These are phyloP conservation scores for Macrolepiota fuliginosa DNA, from an alignment of 768 basidiomycete species.

Conservation along the genomic window DNA sequence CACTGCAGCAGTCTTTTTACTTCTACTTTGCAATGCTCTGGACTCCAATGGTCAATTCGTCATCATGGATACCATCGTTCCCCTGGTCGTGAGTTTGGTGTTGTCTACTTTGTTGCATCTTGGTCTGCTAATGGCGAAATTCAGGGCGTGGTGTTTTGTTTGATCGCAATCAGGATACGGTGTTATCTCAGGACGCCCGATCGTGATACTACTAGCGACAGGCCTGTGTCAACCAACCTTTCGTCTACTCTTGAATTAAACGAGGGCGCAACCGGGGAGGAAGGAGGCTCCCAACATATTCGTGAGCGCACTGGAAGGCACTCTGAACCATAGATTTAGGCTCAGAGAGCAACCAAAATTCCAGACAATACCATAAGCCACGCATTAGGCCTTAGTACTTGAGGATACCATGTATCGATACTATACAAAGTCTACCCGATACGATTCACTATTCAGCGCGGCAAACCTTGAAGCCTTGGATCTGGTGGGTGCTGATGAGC, in stretches of 20 bases:
- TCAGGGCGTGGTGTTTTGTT: constrained; percentile 4
- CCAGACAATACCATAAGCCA: too few species aligned
- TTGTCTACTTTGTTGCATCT: neutral
- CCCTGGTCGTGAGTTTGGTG: neutral
- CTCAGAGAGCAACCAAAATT: too few species aligned
- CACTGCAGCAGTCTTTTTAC: constrained; percentile 1
- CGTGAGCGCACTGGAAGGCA: neutral
- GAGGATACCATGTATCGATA: too few species aligned
- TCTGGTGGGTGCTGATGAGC: too few species aligned
- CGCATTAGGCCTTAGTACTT: too few species aligned
- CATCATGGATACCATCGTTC: constrained; percentile 3
- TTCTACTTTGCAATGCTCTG: neutral
- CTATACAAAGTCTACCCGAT: too few species aligned
- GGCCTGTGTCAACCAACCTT: constrained; percentile 4
- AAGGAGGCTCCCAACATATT: neutral
- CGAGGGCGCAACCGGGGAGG: constrained; percentile 23
- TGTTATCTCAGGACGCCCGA: neutral
- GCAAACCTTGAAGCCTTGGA: too few species aligned
- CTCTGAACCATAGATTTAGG: neutral
- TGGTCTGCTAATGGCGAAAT: neutral
- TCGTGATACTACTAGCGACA: neutral
- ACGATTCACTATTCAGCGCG: too few species aligned
- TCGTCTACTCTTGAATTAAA: constrained; percentile 23
- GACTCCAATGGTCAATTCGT: constrained; percentile 4
- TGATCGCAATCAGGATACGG: constrained; percentile 3